These are phyloP conservation scores for Cyberlindnera misumaiensis DNA, from an alignment of 805 yeast genomes.

Conservation along the genomic window DNA sequence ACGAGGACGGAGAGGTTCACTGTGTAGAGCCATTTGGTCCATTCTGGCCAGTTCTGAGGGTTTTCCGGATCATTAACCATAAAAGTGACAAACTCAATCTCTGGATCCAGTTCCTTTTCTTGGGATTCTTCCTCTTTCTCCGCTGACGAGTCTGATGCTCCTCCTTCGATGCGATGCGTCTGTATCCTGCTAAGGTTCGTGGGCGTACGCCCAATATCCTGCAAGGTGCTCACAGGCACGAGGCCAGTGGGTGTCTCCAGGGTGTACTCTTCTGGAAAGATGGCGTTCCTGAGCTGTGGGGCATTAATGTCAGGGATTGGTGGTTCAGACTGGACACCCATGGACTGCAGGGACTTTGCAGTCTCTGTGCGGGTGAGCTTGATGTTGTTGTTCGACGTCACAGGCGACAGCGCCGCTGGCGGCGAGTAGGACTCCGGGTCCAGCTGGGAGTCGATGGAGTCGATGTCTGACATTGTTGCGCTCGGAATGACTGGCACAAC, in stretches of 20 bases:
- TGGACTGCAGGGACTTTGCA: conserved; percentile 53
- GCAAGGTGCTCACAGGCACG: conserved; percentile 73
- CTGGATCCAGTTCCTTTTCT: too few relatives aligned
- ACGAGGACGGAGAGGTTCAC: conserved; percentile 63
- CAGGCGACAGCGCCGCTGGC: conserved; percentile 23
- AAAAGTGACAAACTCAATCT: conserved; percentile 81
- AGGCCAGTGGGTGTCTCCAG: conserved; percentile 84
- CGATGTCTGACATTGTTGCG: conserved; percentile 3
- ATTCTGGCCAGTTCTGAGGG: conserved; percentile 76
- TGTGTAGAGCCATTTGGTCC: conserved; percentile 59
- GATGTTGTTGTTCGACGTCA: conserved; percentile 22
- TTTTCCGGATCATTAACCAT: conserved; percentile 75
- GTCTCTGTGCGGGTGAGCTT: conserved; percentile 62
- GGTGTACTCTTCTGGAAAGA: conserved; percentile 90
- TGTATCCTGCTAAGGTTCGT: conserved; percentile 29
- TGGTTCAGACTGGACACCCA: conserved; percentile 50
- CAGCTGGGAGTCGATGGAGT: conserved; percentile 18
- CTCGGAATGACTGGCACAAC: too few relatives aligned
- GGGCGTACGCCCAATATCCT: conserved; percentile 51
- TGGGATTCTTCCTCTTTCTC: conserved; percentile 24
- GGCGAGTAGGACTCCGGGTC: conserved; percentile 37
- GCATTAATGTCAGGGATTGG: conserved; percentile 52
- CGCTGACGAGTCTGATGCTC: conserved; percentile 5
- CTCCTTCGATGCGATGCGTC: conserved; percentile 17
- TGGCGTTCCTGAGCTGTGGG: conserved; percentile 54